A percentile compares a stretch with the other conserved stretches of the same genome.
Conservation (phyloP, 306 rosid species). For the Quercus parvula region DNA sequence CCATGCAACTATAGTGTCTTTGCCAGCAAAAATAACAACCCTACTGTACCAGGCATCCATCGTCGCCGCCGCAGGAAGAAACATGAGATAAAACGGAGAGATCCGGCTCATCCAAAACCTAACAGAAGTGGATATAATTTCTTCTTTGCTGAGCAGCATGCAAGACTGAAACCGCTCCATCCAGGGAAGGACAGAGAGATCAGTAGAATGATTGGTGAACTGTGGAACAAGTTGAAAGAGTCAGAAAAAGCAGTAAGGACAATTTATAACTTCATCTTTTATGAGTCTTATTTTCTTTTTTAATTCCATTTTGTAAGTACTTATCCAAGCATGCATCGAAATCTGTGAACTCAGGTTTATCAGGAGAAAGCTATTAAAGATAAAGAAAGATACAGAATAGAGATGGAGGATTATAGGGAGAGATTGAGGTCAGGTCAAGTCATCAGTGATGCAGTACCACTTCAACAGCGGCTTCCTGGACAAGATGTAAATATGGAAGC, state of each 20-base stretch:
- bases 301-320: background rate
- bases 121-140: slow-evolving; percentile 95
- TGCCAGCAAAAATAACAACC: slow-evolving; percentile 23
- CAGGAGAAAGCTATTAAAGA: slow-evolving; percentile 87
- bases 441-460: slow-evolving; percentile 69
- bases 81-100: slow-evolving; percentile 76
- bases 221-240: slow-evolving; percentile 76
- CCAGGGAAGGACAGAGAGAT: slow-evolving; percentile 89
- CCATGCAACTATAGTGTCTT: slow-evolving; percentile 18
- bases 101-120: slow-evolving; percentile 90
- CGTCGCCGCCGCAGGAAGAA: slow-evolving; percentile 86
- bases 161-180: slow-evolving; percentile 70
- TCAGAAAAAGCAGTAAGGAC: slow-evolving; percentile 60
- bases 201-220: slow-evolving; percentile 88
- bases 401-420: slow-evolving; percentile 83
- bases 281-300: background rate
- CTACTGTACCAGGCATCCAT: slow-evolving; percentile 40
- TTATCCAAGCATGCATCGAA: background rate
- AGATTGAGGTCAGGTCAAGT: slow-evolving; percentile 48
- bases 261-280: background rate
- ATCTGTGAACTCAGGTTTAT: slow-evolving; percentile 51
- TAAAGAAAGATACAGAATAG: slow-evolving; percentile 71
- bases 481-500: slow-evolving; percentile 37
- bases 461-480: slow-evolving; percentile 64
- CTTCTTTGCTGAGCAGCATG: slow-evolving; percentile 94